Conservation (phyloP, 225 moss, liverwort and hornwort genomes). For the Straminergon stramineum region DNA sequence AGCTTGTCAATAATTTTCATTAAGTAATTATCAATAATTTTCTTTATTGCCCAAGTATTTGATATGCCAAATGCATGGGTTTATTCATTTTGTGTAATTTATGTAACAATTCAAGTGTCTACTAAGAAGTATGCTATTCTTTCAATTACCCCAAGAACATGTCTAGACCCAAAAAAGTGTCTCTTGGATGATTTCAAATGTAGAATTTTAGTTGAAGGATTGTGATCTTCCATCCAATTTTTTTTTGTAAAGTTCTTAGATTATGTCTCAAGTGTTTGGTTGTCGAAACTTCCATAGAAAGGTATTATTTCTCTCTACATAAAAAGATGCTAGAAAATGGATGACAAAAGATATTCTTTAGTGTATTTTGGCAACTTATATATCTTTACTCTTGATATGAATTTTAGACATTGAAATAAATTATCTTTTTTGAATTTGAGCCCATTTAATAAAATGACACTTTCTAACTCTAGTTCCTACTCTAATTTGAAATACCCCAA, state of each 20-base stretch:
- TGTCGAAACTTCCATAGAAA: not conserved
- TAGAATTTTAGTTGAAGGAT: not conserved
- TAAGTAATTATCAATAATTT: not conserved
- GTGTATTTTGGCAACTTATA: not conserved
- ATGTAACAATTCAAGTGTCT: not conserved
- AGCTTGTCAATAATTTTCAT: not conserved
- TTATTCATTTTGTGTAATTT: not conserved
- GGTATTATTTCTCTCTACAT: not conserved
- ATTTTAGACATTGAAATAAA: not conserved
- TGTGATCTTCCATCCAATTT: not conserved
- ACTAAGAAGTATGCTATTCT: not conserved
- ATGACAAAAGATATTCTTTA: not conserved
- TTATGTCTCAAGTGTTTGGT: not conserved
- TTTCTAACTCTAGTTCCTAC: not conserved
- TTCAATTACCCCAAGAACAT: not conserved
- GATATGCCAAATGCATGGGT: not conserved
- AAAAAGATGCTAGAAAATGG: not conserved
- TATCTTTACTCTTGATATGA: fast-evolving
- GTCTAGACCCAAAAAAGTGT: not conserved
- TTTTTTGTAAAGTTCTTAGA: not conserved
- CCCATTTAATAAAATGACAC: no score
- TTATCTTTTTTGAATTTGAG: not conserved
- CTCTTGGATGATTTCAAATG: not conserved
- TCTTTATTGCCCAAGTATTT: not conserved
- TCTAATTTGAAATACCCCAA: not conserved